Percentiles rank a stretch among this genome's conserved stretches.
These are phyloP conservation scores for Orbilia ellipsospora DNA, from an alignment of 2,329 filamentous ascomycete genomes.

Conservation along the genomic window DNA sequence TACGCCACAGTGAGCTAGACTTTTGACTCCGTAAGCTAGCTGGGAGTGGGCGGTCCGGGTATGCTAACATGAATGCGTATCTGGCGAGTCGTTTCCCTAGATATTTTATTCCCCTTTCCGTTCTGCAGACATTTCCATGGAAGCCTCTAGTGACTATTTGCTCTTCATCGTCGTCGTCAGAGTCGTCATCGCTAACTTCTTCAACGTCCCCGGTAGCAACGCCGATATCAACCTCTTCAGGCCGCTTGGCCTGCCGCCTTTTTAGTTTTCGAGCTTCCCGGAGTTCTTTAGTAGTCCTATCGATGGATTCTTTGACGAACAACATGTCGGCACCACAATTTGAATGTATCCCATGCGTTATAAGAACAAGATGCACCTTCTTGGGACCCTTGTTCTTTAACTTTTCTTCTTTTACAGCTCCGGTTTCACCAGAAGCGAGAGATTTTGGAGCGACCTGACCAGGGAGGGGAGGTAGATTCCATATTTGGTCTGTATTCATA, in stretches of 20 bases:
- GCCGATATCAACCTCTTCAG: constrained; percentile 56
- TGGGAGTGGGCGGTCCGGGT: constrained; percentile 89
- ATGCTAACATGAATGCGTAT: constrained; percentile 88
- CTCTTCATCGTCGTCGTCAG: constrained; percentile 75
- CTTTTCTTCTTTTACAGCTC: constrained; percentile 45
- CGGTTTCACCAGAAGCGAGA: constrained; percentile 30
- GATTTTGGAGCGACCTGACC: constrained; percentile 65
- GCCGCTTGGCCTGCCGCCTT: constrained; percentile 66
- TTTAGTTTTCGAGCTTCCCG: constrained; percentile 70
- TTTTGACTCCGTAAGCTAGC: constrained; percentile 69
- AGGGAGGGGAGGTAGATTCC: constrained; percentile 90
- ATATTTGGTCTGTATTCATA: constrained; percentile 88
- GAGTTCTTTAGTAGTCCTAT: constrained; percentile 80
- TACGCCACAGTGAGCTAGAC: constrained; percentile 64
- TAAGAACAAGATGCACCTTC: constrained; percentile 87
- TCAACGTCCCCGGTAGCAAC: constrained; percentile 55
- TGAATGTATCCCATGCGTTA: constrained; percentile 95
- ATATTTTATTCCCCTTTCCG: constrained; percentile 96
- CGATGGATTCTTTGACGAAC: constrained; percentile 96
- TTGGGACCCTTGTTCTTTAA: constrained; percentile 70
- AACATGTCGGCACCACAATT: constrained; percentile 97
- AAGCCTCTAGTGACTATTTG: constrained; percentile 91
- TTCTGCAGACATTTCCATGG: constrained; percentile 86
- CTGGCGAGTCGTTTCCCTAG: constrained; percentile 93
- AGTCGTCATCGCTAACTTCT: constrained; percentile 54